Base-by-base conservation (phyloP, 1,139 yeast species). In the Sugiyamaella grinbergsii region DNA sequence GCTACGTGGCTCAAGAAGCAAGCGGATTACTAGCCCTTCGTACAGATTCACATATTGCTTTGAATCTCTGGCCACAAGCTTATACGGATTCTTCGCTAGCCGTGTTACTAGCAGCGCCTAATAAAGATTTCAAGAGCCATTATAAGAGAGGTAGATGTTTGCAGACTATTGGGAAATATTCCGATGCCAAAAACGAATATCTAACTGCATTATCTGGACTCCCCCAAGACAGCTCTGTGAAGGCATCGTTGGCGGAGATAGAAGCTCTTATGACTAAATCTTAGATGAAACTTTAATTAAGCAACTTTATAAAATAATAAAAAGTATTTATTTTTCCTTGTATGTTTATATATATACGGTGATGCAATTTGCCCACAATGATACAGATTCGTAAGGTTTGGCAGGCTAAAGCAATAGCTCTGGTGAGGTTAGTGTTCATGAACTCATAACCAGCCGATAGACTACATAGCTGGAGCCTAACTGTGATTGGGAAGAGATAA, bases 1-100 rank as follows among this genome's bases (percentile, higher is more conserved):
- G 81, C 58, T 78, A 83, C 38, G 85, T 91, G 33, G 70, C 90
- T 51, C 91, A 85, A 62, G 98, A 93, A 66, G 71, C 87, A 51
- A 77, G 83, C 44, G 75, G 80, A 62, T 78, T 89, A 63, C 70
- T 91, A 52, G 84, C 83, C 73, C 85, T 89, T 51, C 78, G 97
- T 58, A 82, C 95, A 19, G 98, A 91, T 63, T 87, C 95, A 0
- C 79, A 84, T 62, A 74, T 90, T 65, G 78, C 84, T 61, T 73
- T 78, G 52, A 77, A 80, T 49, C 73, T 81, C 53, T 86, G 80
- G 72, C 69, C 85, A 42, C 83, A 82, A 48, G 98, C 96, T 0
- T 80, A 74, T 63, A 84, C 85, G 54, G 98, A 91, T 65, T 83
- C 94, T 1, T 93, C 89, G 56, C 71, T 91, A 71, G 74, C 91